Conservation (phyloP, 257 asterid genomes). For the Nicotiana sylvestris region DNA sequence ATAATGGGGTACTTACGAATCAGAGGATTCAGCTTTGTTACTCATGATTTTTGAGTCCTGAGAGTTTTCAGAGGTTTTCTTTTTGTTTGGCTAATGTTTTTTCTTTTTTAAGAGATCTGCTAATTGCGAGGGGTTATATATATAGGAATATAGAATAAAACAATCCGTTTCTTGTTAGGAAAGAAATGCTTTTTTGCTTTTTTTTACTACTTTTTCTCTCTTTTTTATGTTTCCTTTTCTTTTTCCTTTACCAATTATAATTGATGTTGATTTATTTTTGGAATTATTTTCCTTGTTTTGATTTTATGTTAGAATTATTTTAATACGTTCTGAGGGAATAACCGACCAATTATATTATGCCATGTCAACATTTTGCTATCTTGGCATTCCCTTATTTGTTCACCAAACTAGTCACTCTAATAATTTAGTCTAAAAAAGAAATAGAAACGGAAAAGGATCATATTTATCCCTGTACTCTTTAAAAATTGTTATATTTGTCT, state of each 20-base stretch:
- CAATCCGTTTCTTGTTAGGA: slow-evolving; percentile 49
- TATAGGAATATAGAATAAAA: slow-evolving; percentile 11
- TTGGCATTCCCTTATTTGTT: not conserved
- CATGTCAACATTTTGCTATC: not conserved
- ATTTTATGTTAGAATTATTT: not conserved
- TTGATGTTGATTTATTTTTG: not conserved
- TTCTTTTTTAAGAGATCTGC: slow-evolving; percentile 21
- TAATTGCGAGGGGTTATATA: not conserved
- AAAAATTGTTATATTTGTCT: too few species aligned
- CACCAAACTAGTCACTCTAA: too few species aligned
- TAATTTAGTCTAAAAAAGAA: not conserved
- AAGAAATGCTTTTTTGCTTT: slow-evolving; percentile 30
- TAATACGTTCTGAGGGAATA: not conserved
- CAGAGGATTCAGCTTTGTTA: slow-evolving; percentile 61
- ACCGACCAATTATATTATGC: not conserved
- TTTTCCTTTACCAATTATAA: not conserved
- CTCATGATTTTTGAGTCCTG: slow-evolving; percentile 30
- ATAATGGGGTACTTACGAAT: slow-evolving; percentile 41
- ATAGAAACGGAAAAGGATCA: too few species aligned
- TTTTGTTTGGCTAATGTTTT: slow-evolving; percentile 15
- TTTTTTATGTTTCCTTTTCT: not conserved
- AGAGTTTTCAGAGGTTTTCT: not conserved
- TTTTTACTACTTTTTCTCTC: slow-evolving; percentile 4
- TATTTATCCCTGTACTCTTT: too few species aligned
- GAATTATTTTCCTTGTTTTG: not conserved